Conservation (phyloP, 768 basidiomycete genomes). For the Psilocybe sp. region DNA sequence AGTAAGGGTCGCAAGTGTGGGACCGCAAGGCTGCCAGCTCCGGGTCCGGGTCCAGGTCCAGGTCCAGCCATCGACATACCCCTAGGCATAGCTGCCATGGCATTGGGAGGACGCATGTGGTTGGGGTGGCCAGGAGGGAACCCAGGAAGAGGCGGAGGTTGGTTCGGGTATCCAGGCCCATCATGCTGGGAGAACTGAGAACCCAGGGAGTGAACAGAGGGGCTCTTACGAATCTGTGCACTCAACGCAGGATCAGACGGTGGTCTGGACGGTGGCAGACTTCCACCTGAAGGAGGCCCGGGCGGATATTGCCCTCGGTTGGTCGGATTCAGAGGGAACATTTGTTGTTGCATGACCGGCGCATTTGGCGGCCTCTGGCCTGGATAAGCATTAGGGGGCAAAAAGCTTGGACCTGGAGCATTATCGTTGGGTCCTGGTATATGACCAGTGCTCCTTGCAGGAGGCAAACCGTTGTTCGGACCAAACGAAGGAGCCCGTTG, state of each 20-base stretch:
- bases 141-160: slow-evolving; percentile 40
- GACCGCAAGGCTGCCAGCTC: slow-evolving; percentile 32
- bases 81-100: slow-evolving; percentile 27
- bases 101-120: slow-evolving; percentile 18
- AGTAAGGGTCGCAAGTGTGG: slow-evolving; percentile 52
- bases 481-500: slow-evolving; percentile 23
- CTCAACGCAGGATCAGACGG: slow-evolving; percentile 45
- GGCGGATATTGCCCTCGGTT: slow-evolving; percentile 19
- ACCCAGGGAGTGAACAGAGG: slow-evolving; percentile 58
- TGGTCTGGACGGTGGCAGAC: slow-evolving; percentile 35
- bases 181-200: slow-evolving; percentile 50
- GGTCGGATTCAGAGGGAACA: slow-evolving; percentile 16
- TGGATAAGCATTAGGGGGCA: slow-evolving; percentile 19
- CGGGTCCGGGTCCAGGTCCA: no score
- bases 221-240: slow-evolving; percentile 42
- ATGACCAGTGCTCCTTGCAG: slow-evolving; percentile 34
- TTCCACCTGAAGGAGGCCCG: slow-evolving; percentile 16
- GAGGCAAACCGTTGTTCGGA: slow-evolving; percentile 34
- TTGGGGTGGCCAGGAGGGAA: slow-evolving; percentile 32
- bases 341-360: slow-evolving; percentile 8
- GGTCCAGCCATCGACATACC: slow-evolving; percentile 37
- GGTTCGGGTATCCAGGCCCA: slow-evolving; percentile 15
- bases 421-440: slow-evolving; percentile 19
- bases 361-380: slow-evolving; percentile 11
- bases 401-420: slow-evolving; percentile 19